A percentile compares a stretch with the other conserved stretches of the same genome.
phyloP scores from a whole-genome alignment of 495 filamentous ascomycete species.

The Penicillium malachiteum region DNA sequence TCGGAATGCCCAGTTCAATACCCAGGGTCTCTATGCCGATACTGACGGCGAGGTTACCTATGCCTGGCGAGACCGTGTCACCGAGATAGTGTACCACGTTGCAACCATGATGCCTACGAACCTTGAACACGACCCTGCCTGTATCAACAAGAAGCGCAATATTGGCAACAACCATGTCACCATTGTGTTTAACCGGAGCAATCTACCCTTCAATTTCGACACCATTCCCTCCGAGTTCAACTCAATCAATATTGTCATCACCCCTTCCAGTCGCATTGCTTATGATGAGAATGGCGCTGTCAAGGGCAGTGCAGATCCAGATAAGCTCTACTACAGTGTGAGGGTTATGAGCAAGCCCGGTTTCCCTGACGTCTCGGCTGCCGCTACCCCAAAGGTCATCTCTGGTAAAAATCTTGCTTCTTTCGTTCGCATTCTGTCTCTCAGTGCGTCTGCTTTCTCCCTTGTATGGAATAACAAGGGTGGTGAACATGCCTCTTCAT shows the following conservation, averaged over 20 bases:
- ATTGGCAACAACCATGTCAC: slow-evolving; percentile 98
- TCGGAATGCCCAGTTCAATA: slow-evolving; percentile 82
- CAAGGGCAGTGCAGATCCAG: slow-evolving; percentile 28
- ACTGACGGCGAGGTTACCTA: slow-evolving; percentile 82
- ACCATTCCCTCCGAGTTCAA: slow-evolving; percentile 94
- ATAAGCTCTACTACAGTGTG: slow-evolving; percentile 73
- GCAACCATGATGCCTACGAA: slow-evolving; percentile 96
- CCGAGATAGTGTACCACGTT: slow-evolving; percentile 93
- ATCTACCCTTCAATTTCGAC: slow-evolving; percentile 80
- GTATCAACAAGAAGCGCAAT: slow-evolving; percentile 85
- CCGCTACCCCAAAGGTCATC: slow-evolving; percentile 81
- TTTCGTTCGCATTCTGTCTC: slow-evolving; percentile 87
- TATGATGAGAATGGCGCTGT: slow-evolving; percentile 24
- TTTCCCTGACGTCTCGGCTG: slow-evolving; percentile 87
- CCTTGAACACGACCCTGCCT: slow-evolving; percentile 68
- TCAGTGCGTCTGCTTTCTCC: slow-evolving; percentile 91
- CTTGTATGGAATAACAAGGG: slow-evolving; percentile 83
- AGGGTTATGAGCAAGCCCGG: slow-evolving; percentile 78
- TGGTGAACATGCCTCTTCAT: slow-evolving; percentile 84
- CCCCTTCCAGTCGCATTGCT: slow-evolving; percentile 67
- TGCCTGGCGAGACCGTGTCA: slow-evolving; percentile 91
- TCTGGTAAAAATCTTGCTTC: slow-evolving; percentile 72
- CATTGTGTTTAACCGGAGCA: slow-evolving; percentile 96
- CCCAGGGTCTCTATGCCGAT: slow-evolving; percentile 85
- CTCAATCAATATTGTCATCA: slow-evolving; percentile 93